A percentile compares a stretch with the other conserved stretches of the same genome.
Conservation (phyloP, 306 rosid species). For the Biancaea sappan region DNA sequence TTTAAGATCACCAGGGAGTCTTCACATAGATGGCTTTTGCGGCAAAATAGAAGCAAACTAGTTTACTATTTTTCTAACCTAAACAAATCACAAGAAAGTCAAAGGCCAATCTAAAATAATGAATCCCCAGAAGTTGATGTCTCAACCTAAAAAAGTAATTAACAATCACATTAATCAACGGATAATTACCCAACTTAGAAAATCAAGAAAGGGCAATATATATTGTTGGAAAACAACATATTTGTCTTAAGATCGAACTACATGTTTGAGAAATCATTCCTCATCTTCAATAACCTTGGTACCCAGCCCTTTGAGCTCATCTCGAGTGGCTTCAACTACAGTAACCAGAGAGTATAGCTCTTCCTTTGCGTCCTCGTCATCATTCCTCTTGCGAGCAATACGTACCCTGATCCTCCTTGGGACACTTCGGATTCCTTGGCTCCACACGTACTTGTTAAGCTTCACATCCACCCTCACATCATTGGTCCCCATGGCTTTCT, state of each 20-base stretch:
- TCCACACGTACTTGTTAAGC: conserved; percentile 89
- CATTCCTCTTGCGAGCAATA: conserved; percentile 95
- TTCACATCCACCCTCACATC: conserved; percentile 96
- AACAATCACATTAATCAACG: background rate
- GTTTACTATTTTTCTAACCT: background rate
- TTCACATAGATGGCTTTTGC: background rate
- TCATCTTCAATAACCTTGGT: conserved; percentile 93
- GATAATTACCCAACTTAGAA: background rate
- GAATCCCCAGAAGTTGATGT: background rate
- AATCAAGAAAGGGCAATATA: conserved; percentile 19
- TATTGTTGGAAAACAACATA: conserved; percentile 25
- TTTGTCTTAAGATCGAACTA: conserved; percentile 26
- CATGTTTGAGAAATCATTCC: conserved; percentile 48
- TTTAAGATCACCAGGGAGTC: background rate
- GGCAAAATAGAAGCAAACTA: background rate
- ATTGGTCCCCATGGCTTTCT: conserved; percentile 87
- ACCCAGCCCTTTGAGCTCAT: conserved; percentile 81
- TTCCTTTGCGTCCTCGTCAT: conserved; percentile 98
- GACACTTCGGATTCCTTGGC: conserved; percentile 93
- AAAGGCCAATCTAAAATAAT: background rate
- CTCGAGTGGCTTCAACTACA: conserved; percentile 80
- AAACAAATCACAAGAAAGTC: background rate
- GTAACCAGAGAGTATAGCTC: conserved; percentile 92
- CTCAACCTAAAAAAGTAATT: conserved; percentile 6
- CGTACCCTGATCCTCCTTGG: conserved; percentile 94